Evolutionary conservation across 768 basidiomycete genomes (phyloP), one percentile per base, ranked within the genome.

Genomic region (Epithele typhae): DNA sequence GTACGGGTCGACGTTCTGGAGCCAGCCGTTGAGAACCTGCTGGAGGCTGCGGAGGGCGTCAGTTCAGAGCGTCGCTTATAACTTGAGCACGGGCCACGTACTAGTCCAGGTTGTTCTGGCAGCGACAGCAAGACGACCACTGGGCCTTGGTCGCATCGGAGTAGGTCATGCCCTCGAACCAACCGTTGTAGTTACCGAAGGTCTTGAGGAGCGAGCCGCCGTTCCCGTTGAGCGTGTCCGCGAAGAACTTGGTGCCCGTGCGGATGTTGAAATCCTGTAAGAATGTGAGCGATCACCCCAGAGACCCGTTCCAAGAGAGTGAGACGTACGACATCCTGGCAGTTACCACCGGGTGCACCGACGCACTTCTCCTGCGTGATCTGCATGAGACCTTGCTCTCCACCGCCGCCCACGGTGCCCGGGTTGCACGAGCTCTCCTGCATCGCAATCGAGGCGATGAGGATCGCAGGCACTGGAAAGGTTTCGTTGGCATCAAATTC

Each of bases 61-160:
- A 57, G 5, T 8, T 24, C 37, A 43, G 25, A 1, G 12, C n/a
- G 19, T 3, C 37, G 45, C 5, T 25, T 24, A 22, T 21, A 30
- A 7, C 27, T 7, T 7, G 14, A 30, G 14, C 27, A 17, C 35
- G 17, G n/a, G 30, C 18, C 0, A 71, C 84, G 56, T 58, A 85
- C 87, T 93, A 93, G 67, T 92, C 91, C 39, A 89, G 71, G 68
- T 92, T 92, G 61, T 89, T 83, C 70, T 91, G 89, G 64, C 84
- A 84, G 37, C 62, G 67, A 65, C 83, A 87, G 69, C 85, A 87
- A 39, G 58, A 25, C 1, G 71, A 66, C 40, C 68, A 42, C 10
- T 69, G 74, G 36, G 82, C 82, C 48, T 77, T 76, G 43, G 80
- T 85, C 17, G 84, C 85, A 23, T 74, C 54, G 0, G 17, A 60